Evolutionary conservation across 768 basidiomycete species (phyloP), one percentile per base, ranked within the genome.

Genomic region (Hericium coralloides): DNA sequence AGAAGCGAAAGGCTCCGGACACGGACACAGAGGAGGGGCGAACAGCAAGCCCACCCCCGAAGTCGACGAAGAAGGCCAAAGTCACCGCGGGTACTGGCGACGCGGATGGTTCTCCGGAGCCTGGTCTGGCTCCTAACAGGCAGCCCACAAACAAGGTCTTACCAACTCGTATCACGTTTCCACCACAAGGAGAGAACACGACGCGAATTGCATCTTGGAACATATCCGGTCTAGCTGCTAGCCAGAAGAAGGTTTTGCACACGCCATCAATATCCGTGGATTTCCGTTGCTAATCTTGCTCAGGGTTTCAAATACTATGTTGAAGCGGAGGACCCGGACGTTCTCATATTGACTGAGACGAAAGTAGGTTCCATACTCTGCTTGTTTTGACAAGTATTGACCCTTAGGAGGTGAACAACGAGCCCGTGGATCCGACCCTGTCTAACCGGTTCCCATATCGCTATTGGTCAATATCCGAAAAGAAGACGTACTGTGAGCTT

Each of bases 251-350:
- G 80, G 90, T 85, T 53, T 36, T 37, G 26, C 49, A 47, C 23
- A 36, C 17, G 7, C 38, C 2, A 4, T 38, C 53, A 38, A 4
- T 38, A 31, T 56, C 12, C 59, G 52, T n/a, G 15, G 14, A 31
- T 31, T 31, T 31, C 31, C 7, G 31, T 9, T 9, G 31, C 31
- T 31, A 31, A 31, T 38, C 0, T 9, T 25, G 26, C 49, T 31
- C 60, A 89, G 85, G 92, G 92, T 0, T 92, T 95, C 72, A 85
- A 83, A 63, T 67, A 74, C 64, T 95, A 95, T 65, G 75, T 93
- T 36, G 84, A 89, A 61, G 90, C 90, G 1, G 92, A 95, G 63
- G 84, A 93, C 65, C 82, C 92, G 0, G 92, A 95, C 65, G 75
- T 95, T 25, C 74, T 94, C 22, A 78, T 94, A 15, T 72, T 95